Conservation (phyloP, 2,329 filamentous ascomycete species). For the Neurospora crassa region DNA sequence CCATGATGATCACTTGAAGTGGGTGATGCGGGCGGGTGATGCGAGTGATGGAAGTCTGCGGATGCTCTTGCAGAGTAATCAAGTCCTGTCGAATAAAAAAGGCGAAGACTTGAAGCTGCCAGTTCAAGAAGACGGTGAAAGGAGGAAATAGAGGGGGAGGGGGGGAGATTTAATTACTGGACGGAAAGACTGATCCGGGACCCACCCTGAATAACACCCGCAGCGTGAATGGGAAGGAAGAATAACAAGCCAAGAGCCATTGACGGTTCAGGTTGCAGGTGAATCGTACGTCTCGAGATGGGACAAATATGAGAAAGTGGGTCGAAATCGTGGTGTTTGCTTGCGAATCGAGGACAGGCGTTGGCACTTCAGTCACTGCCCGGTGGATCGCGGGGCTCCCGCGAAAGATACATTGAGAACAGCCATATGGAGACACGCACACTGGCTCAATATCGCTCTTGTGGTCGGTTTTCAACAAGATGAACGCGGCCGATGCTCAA, state of each 20-base stretch:
- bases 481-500: neutral
- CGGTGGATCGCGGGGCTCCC: neutral
- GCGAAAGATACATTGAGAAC: neutral
- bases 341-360: neutral
- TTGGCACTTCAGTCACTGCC: neutral
- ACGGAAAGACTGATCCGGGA: neutral
- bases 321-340: neutral
- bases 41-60: neutral
- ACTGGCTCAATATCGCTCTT: neutral
- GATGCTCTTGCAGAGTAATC: neutral
- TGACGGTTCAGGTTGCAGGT: neutral
- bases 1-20: neutral
- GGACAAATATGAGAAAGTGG: neutral
- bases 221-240: neutral
- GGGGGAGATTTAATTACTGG: neutral
- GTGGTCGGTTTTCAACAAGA: neutral
- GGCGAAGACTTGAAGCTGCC: neutral
- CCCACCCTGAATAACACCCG: neutral
- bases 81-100: neutral
- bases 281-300: neutral
- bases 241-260: neutral
- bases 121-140: neutral
- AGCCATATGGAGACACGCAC: neutral
- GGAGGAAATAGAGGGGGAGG: neutral
- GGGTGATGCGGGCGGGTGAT: neutral